Conservation (phyloP, 495 filamentous ascomycete species). For the Aspergillus panamensis region DNA sequence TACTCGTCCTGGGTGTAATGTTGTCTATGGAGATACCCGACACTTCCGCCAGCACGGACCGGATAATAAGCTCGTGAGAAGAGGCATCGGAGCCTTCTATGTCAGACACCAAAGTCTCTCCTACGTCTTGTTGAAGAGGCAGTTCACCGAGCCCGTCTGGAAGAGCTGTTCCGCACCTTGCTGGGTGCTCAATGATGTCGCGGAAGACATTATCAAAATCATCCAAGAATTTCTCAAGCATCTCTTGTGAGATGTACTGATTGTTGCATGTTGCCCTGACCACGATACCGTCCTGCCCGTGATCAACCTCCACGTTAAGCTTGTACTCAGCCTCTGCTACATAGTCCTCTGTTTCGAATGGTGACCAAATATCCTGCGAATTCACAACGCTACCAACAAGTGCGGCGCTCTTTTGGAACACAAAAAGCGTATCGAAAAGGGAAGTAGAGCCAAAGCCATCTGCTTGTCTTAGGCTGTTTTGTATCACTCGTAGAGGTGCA, state of each 20-base stretch:
- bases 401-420: slow-evolving; percentile 61
- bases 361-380: slow-evolving; percentile 49
- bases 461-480: slow-evolving; percentile 26
- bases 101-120: neutral
- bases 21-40: slow-evolving; percentile 56
- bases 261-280: slow-evolving; percentile 21
- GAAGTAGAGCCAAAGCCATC: slow-evolving; percentile 23
- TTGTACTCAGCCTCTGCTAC: slow-evolving; percentile 62
- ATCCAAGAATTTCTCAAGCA: slow-evolving; percentile 44
- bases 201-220: slow-evolving; percentile 47
- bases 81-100: slow-evolving; percentile 6
- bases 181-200: slow-evolving; percentile 32
- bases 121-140: slow-evolving; percentile 16
- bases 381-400: slow-evolving; percentile 18
- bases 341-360: slow-evolving; percentile 58
- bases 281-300: slow-evolving; percentile 36
- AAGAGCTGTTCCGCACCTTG: slow-evolving; percentile 23
- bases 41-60: slow-evolving; percentile 59
- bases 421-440: slow-evolving; percentile 82
- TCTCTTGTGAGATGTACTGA: slow-evolving; percentile 26
- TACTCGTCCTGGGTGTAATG: slow-evolving; percentile 61
- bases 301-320: slow-evolving; percentile 27
- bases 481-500: slow-evolving; percentile 39
- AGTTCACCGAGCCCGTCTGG: slow-evolving; percentile 23
- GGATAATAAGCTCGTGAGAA: slow-evolving; percentile 48